phyloP scores from a whole-genome alignment of 441 rosid genomes.

The Jatropha podagrica region DNA sequence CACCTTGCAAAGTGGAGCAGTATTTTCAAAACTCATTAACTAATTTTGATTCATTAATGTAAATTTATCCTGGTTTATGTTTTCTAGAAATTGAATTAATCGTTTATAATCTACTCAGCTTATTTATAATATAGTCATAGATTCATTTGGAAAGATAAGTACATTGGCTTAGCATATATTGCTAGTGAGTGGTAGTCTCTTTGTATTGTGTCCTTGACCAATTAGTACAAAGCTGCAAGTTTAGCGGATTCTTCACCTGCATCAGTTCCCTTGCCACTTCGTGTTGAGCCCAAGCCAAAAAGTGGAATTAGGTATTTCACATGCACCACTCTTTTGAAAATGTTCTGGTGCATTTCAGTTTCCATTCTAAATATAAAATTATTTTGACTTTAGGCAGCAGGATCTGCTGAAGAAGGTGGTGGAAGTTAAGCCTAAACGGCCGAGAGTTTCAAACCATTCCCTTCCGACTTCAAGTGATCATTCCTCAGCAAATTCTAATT shows the following conservation, averaged over 20 bases:
- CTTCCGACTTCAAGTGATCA: constrained; percentile 29
- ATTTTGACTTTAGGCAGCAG: constrained; percentile 59
- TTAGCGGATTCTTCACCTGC: constrained; percentile 86
- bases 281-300: constrained; percentile 93
- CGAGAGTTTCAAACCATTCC: constrained; percentile 39
- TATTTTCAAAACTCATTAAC: background rate
- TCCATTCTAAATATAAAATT: constrained; percentile 4
- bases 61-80: background rate
- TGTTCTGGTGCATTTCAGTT: background rate
- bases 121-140: background rate
- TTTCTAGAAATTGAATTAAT: background rate
- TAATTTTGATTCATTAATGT: background rate
- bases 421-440: constrained; percentile 79
- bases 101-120: background rate
- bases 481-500: constrained; percentile 27
- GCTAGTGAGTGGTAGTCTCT: background rate
- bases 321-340: too few species aligned
- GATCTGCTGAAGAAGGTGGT: constrained; percentile 83
- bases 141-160: background rate
- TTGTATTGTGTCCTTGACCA: constrained; percentile 45
- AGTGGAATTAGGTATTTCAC: constrained; percentile 77
- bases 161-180: background rate
- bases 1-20: background rate
- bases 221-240: constrained; percentile 78
- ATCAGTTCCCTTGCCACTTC: constrained; percentile 73